Conservation (phyloP, 1,284 basidiomycete species). For the Fomitopsis schrenkii region DNA sequence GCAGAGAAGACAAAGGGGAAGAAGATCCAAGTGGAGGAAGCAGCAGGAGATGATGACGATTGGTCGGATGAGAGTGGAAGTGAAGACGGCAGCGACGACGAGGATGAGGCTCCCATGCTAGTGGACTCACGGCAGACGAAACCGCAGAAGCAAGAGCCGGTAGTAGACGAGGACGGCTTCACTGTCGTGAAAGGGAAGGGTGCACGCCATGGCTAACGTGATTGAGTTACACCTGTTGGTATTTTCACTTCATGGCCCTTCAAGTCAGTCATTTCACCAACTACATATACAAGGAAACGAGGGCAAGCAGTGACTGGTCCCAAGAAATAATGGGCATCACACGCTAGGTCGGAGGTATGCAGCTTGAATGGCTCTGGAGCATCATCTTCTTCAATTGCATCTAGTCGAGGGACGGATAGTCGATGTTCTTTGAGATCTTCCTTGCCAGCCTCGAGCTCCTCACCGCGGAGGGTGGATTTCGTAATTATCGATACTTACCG, state of each 20-base stretch:
- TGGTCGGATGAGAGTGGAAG: slow-evolving; percentile 42
- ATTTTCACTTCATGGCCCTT: neutral
- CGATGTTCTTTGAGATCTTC: too few species aligned
- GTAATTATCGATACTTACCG: too few species aligned
- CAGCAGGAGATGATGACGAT: slow-evolving; percentile 36
- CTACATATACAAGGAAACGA: neutral
- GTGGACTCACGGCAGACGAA: slow-evolving; percentile 29
- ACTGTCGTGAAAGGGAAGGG: slow-evolving; percentile 71
- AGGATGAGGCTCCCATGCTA: slow-evolving; percentile 53
- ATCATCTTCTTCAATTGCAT: too few species aligned
- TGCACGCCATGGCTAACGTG: slow-evolving; percentile 34
- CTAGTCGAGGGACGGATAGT: too few species aligned
- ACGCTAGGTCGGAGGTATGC: too few species aligned
- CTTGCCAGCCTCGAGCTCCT: too few species aligned
- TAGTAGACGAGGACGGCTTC: slow-evolving; percentile 87
- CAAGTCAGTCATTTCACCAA: neutral
- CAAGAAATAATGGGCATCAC: too few species aligned
- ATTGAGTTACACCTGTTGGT: too few species aligned
- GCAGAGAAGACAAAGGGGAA: slow-evolving; percentile 61
- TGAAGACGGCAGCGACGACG: slow-evolving; percentile 44
- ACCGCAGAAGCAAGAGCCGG: slow-evolving; percentile 48
- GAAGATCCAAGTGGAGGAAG: slow-evolving; percentile 46
- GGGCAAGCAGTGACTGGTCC: too few species aligned
- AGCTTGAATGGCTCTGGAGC: too few species aligned
- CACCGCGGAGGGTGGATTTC: too few species aligned